phyloP scores from a whole-genome alignment of 495 filamentous ascomycete genomes.

The Bathelium albidoporum region DNA sequence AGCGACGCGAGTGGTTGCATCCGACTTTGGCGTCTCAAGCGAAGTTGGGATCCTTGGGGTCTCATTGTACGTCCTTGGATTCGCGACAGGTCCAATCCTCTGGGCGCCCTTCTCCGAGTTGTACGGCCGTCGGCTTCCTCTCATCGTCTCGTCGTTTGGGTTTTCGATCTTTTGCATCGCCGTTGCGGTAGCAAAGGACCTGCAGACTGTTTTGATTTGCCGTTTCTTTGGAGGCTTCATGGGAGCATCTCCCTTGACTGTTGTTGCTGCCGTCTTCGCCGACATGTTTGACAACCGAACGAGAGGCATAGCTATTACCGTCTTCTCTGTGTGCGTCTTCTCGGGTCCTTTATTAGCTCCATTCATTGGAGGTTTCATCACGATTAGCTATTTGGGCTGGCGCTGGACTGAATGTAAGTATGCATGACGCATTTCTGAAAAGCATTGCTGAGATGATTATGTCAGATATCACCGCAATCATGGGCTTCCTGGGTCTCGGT shows the following conservation, averaged over 20 bases:
- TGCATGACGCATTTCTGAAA: not conserved
- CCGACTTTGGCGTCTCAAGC: conserved; percentile 43
- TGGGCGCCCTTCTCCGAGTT: conserved; percentile 70
- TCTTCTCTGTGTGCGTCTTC: conserved; percentile 80
- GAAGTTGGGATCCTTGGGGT: conserved; percentile 58
- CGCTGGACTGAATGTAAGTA: conserved; percentile 63
- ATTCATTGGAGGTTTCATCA: conserved; percentile 78
- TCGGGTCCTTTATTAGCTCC: conserved; percentile 71
- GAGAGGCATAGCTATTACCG: conserved; percentile 68
- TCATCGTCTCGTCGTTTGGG: conserved; percentile 65
- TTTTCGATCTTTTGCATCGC: conserved; percentile 67
- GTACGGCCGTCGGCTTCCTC: conserved; percentile 59
- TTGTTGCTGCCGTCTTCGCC: conserved; percentile 79
- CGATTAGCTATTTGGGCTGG: conserved; percentile 60
- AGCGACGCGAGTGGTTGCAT: conserved; percentile 43
- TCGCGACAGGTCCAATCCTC: conserved; percentile 51
- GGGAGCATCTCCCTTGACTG: conserved; percentile 67
- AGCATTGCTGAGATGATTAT: not conserved
- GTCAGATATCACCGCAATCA: conserved; percentile 48
- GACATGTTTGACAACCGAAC: conserved; percentile 78
- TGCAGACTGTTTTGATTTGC: conserved; percentile 72
- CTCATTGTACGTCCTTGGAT: conserved; percentile 61
- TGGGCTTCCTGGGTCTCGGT: conserved; percentile 63
- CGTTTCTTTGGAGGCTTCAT: conserved; percentile 73
- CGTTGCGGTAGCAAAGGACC: conserved; percentile 62